A percentile compares a stretch with the other conserved stretches of the same genome.
phyloP scores from a whole-genome alignment of 139 green algal species.

The Bryopsis sp. region DNA sequence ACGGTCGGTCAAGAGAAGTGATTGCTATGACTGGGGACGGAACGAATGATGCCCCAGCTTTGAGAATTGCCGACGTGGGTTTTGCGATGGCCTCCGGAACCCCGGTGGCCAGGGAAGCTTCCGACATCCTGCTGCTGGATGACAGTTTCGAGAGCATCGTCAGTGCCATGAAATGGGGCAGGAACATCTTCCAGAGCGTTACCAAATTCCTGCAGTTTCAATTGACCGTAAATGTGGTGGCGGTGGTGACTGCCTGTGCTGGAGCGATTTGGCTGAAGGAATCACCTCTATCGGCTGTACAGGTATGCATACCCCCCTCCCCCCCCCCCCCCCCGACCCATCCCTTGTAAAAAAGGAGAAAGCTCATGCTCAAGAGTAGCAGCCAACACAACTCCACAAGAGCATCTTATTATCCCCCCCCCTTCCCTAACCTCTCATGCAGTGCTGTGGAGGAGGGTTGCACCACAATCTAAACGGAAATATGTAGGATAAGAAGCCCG shows the following conservation, averaged over 20 bases:
- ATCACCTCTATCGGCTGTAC: conserved; percentile 45
- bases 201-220: conserved; percentile 86
- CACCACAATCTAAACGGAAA: too few species aligned
- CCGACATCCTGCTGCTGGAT: conserved; percentile 87
- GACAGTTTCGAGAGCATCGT: conserved; percentile 81
- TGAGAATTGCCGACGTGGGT: conserved; percentile 69
- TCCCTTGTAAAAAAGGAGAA: too few species aligned
- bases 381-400: too few species aligned
- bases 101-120: conserved; percentile 65
- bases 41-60: conserved; percentile 86
- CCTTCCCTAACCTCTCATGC: too few species aligned
- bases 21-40: conserved; percentile 50
- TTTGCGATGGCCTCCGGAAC: conserved; percentile 81
- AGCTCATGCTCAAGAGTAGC: too few species aligned
- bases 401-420: too few species aligned
- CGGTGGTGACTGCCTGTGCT: conserved; percentile 30
- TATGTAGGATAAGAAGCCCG: too few species aligned
- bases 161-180: conserved; percentile 69
- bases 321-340: too few species aligned
- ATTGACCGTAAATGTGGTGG: conserved; percentile 60
- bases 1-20: conserved; percentile 6
- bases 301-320: too few species aligned
- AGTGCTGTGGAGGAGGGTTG: too few species aligned
- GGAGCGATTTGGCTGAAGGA: conserved; percentile 51
- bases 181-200: conserved; percentile 76